Percentiles rank a stretch among this genome's conserved stretches.
These are phyloP conservation scores for Exobasidium cylindrosporum DNA, from an alignment of 1,284 basidiomycete species.

Conservation along the genomic window DNA sequence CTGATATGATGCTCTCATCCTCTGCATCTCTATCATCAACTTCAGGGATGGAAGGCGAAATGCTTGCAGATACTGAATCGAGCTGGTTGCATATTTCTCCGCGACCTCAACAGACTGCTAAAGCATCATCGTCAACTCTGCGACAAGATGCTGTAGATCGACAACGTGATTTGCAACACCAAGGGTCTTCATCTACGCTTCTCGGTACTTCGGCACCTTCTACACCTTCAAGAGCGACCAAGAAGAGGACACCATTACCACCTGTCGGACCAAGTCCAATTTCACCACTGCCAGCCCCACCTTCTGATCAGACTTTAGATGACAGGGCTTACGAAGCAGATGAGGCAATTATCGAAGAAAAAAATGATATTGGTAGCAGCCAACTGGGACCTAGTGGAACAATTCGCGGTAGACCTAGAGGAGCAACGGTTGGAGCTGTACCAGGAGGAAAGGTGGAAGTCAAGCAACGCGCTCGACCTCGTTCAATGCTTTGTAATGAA, in stretches of 20 bases:
- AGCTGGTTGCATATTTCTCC: slow-evolving; percentile 7
- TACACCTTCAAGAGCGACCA: neutral
- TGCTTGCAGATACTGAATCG: neutral
- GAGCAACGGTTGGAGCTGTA: slow-evolving; percentile 44
- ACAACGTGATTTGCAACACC: neutral
- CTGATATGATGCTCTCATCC: neutral
- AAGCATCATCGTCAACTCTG: slow-evolving; percentile 16
- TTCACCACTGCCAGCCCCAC: slow-evolving; percentile 7
- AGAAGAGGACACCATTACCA: slow-evolving; percentile 13
- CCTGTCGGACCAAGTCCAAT: slow-evolving; percentile 8
- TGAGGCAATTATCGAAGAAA: no score
- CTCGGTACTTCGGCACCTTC: slow-evolving; percentile 2
- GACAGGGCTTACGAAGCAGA: no score
- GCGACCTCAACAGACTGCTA: slow-evolving; percentile 5
- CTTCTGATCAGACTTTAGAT: no score
- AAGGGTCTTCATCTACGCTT: slow-evolving; percentile 8
- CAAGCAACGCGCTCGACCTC: slow-evolving; percentile 19
- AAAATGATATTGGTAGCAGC: no score
- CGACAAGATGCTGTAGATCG: slow-evolving; percentile 12
- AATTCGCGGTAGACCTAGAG: slow-evolving; percentile 33
- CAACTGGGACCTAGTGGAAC: slow-evolving; percentile 16
- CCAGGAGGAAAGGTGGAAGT: slow-evolving; percentile 16
- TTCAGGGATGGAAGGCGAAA: neutral
- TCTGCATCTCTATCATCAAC: neutral
- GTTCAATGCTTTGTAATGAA: slow-evolving; percentile 39